A percentile compares a stretch with the other conserved stretches of the same genome.
Evolutionary conservation across 2,329 filamentous ascomycete genomes (phyloP).

Genomic region (Colletotrichum sp.): DNA sequence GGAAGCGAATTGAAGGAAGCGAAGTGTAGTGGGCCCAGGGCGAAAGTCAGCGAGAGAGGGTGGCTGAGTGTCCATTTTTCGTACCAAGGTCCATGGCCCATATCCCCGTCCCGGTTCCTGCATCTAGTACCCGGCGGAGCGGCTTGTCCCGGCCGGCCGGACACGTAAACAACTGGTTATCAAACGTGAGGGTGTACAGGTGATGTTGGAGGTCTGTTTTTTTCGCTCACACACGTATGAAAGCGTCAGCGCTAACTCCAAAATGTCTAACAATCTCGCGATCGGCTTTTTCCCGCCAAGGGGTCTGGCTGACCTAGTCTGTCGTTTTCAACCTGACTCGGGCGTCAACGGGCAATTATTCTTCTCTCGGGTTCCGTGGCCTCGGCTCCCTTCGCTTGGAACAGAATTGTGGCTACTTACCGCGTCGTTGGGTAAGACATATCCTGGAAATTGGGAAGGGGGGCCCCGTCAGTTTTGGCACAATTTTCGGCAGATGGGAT

Average conservation of each 20-base stretch:
- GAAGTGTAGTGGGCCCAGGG: not conserved
- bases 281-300: not conserved
- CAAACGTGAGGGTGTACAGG: conserved; percentile 28
- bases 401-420: conserved; percentile 1
- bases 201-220: conserved; percentile 30
- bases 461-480: not conserved
- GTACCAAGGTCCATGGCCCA: conserved; percentile 50
- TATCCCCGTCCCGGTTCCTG: conserved; percentile 53
- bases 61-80: not conserved
- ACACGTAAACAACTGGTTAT: conserved; percentile 26
- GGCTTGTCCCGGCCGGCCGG: conserved; percentile 16
- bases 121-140: conserved; percentile 40
- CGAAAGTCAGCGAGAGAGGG: not conserved
- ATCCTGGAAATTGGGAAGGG: conserved; percentile 17
- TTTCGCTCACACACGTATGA: not conserved
- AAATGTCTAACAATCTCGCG: not conserved
- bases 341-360: not conserved
- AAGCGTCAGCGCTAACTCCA: not conserved
- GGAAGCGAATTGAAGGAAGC: not conserved
- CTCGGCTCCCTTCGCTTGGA: not conserved
- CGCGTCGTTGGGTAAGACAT: conserved; percentile 30
- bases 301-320: conserved; percentile 20
- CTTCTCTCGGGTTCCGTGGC: not conserved
- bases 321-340: conserved; percentile 25
- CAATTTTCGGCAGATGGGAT: not conserved